Conservation (phyloP, 768 basidiomycete species). For the Rhizopogon rudus region DNA sequence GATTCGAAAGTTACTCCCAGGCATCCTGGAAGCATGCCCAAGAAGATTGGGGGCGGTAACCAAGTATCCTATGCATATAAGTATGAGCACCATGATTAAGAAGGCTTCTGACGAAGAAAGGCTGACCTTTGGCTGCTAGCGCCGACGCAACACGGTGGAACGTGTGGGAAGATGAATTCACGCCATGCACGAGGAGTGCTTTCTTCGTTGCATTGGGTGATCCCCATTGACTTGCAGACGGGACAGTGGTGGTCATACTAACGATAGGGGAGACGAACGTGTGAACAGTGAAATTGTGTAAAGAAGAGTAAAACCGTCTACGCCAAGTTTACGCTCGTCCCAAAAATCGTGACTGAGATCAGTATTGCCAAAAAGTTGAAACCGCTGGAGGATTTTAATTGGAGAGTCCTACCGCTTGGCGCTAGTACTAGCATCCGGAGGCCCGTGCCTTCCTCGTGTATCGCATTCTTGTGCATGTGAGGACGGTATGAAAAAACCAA, state of each 20-base stretch:
- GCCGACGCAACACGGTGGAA: slow-evolving; percentile 13
- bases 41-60: slow-evolving; percentile 20
- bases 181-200: slow-evolving; percentile 16
- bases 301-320: no score
- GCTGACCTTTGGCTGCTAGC: slow-evolving; percentile 14
- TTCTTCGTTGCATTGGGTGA: slow-evolving; percentile 10
- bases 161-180: slow-evolving; percentile 8
- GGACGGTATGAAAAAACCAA: no score
- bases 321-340: no score
- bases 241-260: neutral
- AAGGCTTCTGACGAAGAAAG: neutral
- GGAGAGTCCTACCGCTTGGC: no score
- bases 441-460: no score
- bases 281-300: no score
- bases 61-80: slow-evolving; percentile 14
- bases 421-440: no score
- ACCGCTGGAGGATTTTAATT: no score
- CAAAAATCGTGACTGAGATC: no score
- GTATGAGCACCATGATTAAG: neutral
- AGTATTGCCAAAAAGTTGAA: no score
- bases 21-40: slow-evolving; percentile 13
- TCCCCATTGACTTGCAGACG: slow-evolving; percentile 14
- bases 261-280: neutral
- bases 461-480: no score
- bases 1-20: neutral